A percentile compares a stretch with the other conserved stretches of the same genome.
Evolutionary conservation across 164 flowering plant genomes (phyloP).

Genomic region (Piper betle): DNA sequence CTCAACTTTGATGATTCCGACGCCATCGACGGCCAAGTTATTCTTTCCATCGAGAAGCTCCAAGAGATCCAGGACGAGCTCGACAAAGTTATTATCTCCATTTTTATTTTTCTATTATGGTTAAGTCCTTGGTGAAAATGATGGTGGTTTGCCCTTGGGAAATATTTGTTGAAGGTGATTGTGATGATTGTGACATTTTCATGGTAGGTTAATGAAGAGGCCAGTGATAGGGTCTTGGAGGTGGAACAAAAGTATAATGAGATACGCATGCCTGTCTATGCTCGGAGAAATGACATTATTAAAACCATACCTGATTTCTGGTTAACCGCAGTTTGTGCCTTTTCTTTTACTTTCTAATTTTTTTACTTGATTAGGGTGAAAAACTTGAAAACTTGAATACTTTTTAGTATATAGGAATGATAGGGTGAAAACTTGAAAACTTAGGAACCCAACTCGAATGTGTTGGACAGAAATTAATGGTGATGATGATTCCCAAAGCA

Average conservation of each 20-base stretch:
- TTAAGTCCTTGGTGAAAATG: neutral
- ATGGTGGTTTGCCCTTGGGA: too few species aligned
- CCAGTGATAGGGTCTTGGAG: conserved; percentile 82
- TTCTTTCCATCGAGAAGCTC: conserved; percentile 37
- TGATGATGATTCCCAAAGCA: too few species aligned
- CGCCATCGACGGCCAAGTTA: conserved; percentile 27
- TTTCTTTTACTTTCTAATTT: neutral
- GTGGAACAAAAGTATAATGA: conserved; percentile 86
- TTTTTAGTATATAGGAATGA: neutral
- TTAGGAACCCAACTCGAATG: too few species aligned
- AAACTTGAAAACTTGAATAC: neutral
- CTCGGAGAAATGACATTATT: conserved; percentile 59
- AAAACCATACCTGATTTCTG: conserved; percentile 87
- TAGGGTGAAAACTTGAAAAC: too few species aligned
- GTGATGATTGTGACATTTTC: too few species aligned
- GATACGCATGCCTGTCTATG: conserved; percentile 74
- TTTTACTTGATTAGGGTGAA: neutral
- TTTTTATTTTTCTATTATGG: neutral
- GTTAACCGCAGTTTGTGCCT: conserved; percentile 76
- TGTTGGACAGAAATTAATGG: too few species aligned
- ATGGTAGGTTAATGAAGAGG: conserved; percentile 77
- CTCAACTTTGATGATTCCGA: neutral
- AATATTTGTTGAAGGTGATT: too few species aligned
- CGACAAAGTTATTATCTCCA: conserved; percentile 23
- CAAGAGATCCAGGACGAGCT: conserved; percentile 46